Percentiles rank a stretch among this genome's conserved stretches.
These are phyloP conservation scores for Cryptococcus sp. DNA, from an alignment of 1,284 basidiomycete species.

Conservation along the genomic window DNA sequence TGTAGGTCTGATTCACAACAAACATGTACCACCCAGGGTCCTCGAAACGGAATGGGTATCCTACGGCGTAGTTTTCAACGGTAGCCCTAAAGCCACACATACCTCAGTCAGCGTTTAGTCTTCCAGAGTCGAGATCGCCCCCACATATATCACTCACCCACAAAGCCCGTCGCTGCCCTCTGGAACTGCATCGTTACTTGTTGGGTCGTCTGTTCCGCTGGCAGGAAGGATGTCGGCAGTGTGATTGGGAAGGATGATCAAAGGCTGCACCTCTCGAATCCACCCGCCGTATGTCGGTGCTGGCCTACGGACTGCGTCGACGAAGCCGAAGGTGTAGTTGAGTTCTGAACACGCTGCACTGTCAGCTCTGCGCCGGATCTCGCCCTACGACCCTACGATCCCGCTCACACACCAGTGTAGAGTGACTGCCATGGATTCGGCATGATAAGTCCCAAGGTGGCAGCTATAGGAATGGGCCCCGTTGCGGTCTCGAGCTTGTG, in stretches of 20 bases:
- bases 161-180: conserved; percentile 31
- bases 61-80: conserved; percentile 26
- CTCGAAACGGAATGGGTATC: conserved; percentile 37
- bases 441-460: conserved; percentile 46
- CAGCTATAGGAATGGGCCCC: conserved; percentile 30
- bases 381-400: not conserved
- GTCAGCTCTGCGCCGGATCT: conserved; percentile 4
- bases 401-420: conserved; percentile 29
- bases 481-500: conserved; percentile 14
- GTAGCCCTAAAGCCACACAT: conserved; percentile 18
- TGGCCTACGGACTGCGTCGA: conserved; percentile 39
- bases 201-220: conserved; percentile 26
- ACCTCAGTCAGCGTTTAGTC: not conserved
- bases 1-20: conserved; percentile 47
- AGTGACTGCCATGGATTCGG: conserved; percentile 38
- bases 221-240: conserved; percentile 35
- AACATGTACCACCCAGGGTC: conserved; percentile 47
- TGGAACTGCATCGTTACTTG: conserved; percentile 18
- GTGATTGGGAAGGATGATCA: conserved; percentile 40
- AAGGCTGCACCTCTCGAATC: conserved; percentile 41
- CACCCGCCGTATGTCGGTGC: conserved; percentile 38
- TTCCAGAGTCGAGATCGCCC: not conserved
- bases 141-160: conserved; percentile 27
- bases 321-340: conserved; percentile 45
- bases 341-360: conserved; percentile 23